Evolutionary conservation across 208 protist species (phyloP).

Genomic region (Wallacemonas sp.): DNA sequence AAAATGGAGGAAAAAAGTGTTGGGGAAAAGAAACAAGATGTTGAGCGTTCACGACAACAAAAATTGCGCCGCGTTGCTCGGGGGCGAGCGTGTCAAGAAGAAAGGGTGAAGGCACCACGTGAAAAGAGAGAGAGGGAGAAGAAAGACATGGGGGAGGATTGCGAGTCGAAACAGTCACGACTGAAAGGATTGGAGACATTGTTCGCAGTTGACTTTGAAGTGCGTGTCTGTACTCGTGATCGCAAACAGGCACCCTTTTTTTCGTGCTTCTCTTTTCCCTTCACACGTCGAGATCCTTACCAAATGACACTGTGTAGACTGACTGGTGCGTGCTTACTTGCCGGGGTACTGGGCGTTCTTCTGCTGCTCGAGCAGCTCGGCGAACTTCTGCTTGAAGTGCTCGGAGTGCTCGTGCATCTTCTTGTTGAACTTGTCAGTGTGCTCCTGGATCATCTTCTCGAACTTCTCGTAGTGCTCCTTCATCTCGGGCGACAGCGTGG

Average conservation of each 20-base stretch:
- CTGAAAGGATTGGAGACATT: background rate
- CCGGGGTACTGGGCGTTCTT: conserved; percentile 68
- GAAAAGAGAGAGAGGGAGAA: background rate
- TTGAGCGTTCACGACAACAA: background rate
- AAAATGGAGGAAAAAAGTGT: conserved; percentile 2
- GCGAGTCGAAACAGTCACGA: background rate
- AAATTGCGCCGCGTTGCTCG: too few species aligned
- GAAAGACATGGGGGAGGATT: background rate
- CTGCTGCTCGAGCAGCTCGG: conserved; percentile 80
- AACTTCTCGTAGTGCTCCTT: conserved; percentile 89
- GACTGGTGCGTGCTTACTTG: background rate
- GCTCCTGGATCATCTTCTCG: conserved; percentile 86
- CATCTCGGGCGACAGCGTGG: conserved; percentile 89
- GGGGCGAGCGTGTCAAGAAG: too few species aligned
- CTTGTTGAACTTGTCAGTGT: conserved; percentile 93
- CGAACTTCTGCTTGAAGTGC: conserved; percentile 90
- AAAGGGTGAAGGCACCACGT: conserved; percentile 1
- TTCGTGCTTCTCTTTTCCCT: background rate
- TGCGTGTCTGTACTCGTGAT: background rate
- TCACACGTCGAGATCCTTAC: too few species aligned
- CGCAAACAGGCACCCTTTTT: background rate
- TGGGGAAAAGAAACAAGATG: background rate
- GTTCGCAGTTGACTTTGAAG: background rate
- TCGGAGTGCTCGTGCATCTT: conserved; percentile 92
- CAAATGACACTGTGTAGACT: background rate